These are phyloP conservation scores for Cyberlindnera americana DNA, from an alignment of 805 yeast species.

Conservation along the genomic window DNA sequence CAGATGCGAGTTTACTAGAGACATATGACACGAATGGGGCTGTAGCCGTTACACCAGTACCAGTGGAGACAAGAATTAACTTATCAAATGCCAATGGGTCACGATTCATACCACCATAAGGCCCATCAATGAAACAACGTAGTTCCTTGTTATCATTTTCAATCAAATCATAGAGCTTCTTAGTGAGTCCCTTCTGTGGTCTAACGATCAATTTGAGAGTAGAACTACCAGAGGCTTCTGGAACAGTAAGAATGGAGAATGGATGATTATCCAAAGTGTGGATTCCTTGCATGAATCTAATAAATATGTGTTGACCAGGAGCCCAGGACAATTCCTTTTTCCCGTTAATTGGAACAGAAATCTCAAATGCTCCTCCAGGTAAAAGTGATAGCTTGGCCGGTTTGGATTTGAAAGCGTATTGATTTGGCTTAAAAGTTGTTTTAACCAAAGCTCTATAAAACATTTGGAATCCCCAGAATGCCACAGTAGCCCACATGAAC, in stretches of 20 bases:
- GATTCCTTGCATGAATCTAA: slow-evolving; percentile 41
- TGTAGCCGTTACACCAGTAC: slow-evolving; percentile 51
- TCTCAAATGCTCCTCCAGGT: slow-evolving; percentile 31
- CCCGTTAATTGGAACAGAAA: slow-evolving; percentile 28
- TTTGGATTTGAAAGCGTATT: slow-evolving; percentile 37
- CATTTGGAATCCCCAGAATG: slow-evolving; percentile 48
- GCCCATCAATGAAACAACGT: slow-evolving; percentile 48
- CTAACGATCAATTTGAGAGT: slow-evolving; percentile 40
- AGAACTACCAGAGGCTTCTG: slow-evolving; percentile 23
- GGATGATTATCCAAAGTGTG: slow-evolving; percentile 53
- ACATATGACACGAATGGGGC: slow-evolving; percentile 39
- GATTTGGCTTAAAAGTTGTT: slow-evolving; percentile 43
- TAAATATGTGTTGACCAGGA: slow-evolving; percentile 54
- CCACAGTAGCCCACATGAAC: slow-evolving; percentile 49
- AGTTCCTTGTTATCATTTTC: slow-evolving; percentile 22
- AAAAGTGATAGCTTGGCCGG: slow-evolving; percentile 30
- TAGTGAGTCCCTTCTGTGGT: slow-evolving; percentile 47
- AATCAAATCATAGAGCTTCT: slow-evolving; percentile 27
- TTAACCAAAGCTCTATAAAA: slow-evolving; percentile 43
- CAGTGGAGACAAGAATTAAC: slow-evolving; percentile 41
- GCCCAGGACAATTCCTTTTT: slow-evolving; percentile 38
- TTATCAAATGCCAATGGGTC: slow-evolving; percentile 43
- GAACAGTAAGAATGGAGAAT: slow-evolving; percentile 43
- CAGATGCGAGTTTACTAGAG: slow-evolving; percentile 10
- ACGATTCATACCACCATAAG: slow-evolving; percentile 52